Evolutionary conservation across 2,329 filamentous ascomycete species (phyloP).

Genomic region (Colletotrichum spinosum): DNA sequence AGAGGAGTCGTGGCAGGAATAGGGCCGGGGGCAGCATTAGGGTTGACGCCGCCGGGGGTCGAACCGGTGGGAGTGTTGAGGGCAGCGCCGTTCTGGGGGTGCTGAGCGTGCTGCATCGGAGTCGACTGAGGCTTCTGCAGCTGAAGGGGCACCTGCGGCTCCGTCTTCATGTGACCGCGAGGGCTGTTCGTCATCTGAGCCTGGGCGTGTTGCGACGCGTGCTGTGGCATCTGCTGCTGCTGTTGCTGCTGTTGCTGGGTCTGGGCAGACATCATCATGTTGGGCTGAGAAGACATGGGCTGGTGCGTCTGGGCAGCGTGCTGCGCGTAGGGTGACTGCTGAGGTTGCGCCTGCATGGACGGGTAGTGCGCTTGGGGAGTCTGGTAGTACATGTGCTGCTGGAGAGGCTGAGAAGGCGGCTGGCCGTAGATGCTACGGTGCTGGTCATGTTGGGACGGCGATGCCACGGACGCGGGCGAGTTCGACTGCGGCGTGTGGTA

Average conservation of each 20-base stretch:
- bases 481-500: conserved; percentile 97
- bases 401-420: conserved; percentile 81
- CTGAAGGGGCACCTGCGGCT: conserved; percentile 70
- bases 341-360: conserved; percentile 73
- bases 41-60: conserved; percentile 72
- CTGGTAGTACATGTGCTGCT: conserved; percentile 82
- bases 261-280: conserved; percentile 75
- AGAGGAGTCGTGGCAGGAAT: conserved; percentile 97
- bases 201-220: conserved; percentile 63
- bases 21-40: conserved; percentile 92
- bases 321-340: conserved; percentile 70
- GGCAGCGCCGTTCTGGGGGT: conserved; percentile 55
- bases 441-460: conserved; percentile 88
- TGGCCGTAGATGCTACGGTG: conserved; percentile 89
- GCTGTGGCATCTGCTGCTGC: conserved; percentile 51
- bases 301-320: conserved; percentile 65
- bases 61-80: conserved; percentile 59
- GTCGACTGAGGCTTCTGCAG: conserved; percentile 67
- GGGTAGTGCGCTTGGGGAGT: conserved; percentile 71
- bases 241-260: conserved; percentile 54
- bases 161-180: conserved; percentile 68
- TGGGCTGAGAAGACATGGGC: conserved; percentile 72
- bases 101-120: conserved; percentile 52
- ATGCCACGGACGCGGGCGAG: conserved; percentile 92
- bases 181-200: conserved; percentile 71